Base-by-base conservation (phyloP, 345 rosid species). In the Streptanthus diversifolius region DNA sequence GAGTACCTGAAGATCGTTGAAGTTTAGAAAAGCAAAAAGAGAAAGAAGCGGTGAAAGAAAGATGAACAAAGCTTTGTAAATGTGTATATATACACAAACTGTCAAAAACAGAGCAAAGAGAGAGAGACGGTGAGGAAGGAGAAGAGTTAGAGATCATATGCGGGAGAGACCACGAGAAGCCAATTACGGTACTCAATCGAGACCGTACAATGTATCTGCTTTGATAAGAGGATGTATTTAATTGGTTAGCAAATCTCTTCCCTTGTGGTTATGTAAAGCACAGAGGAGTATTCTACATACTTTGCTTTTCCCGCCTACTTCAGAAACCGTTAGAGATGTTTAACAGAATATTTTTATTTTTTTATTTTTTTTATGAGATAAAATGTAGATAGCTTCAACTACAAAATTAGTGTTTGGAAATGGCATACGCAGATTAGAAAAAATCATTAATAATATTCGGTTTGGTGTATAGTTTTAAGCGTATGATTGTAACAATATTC, bases 251-350 rank as follows among this genome's bases (percentile, higher is more conserved):
- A 0, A 47, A 37, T 11, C 9, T 48, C 54, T 55, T 56, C 56
- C 17, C 17, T 1, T 5, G 5, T 56, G 59, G 25, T 70, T 70
- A 54, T 24, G 74, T 69, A 62, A 62, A 43, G 70, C 49, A 25
- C 51, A 75, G 69, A 11, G 35, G 48, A 67, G 17, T 49, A 62
- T 19, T 53, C 74, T 13, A 76, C 80, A 76, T 1, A 70, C 80
- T 64, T 63, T 48, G 0, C 76, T 70, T 70, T 48, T 77, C 75
- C 80, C 80, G 80, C 80, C 72, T 48, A 77, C 80, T 30, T 56
- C 76, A 70, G 59, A 77, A 25, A 77, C 76, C 80, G 80, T 77
- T 70, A 77, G 67, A 70, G 49, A 71, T 48, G 48, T 57, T 44
- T 57, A 77, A 70, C 80, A 39, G 39, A 63, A 56, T 19, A 55